phyloP scores from a whole-genome alignment of 495 filamentous ascomycete species.

The Oleoguttula mirabilis region DNA sequence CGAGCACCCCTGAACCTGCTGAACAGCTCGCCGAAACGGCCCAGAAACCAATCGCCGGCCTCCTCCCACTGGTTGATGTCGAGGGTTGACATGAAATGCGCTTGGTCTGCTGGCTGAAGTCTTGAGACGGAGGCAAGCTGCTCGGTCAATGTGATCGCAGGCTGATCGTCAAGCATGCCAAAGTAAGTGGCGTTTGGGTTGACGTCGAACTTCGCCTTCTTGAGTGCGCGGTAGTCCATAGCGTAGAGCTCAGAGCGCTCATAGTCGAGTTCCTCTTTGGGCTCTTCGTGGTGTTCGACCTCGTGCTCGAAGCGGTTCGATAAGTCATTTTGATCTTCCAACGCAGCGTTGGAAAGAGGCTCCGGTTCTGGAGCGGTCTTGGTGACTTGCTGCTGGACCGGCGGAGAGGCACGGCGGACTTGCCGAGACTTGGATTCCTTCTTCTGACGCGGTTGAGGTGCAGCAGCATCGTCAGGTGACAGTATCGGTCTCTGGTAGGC shows the following conservation, averaged over 20 bases:
- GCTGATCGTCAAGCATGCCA: constrained; percentile 25
- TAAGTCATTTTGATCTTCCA: too few species aligned
- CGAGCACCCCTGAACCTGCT: constrained; percentile 51
- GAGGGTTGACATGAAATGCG: constrained; percentile 51
- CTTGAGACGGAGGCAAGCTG: constrained; percentile 31
- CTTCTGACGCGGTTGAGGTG: background rate
- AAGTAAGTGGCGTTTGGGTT: constrained; percentile 29
- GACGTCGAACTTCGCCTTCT: constrained; percentile 42
- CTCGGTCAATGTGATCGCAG: background rate
- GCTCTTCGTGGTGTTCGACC: too few species aligned
- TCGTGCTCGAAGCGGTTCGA: too few species aligned
- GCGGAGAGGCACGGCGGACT: too few species aligned
- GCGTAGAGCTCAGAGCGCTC: constrained; percentile 3
- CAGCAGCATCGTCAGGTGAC: background rate
- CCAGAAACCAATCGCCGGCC: constrained; percentile 67
- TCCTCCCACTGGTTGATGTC: constrained; percentile 67
- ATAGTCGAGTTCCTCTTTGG: too few species aligned
- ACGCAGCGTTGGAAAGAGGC: too few species aligned
- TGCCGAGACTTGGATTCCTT: too few species aligned
- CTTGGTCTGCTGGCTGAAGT: constrained; percentile 35
- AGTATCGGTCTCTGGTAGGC: background rate
- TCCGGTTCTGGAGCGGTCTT: too few species aligned
- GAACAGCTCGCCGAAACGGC: constrained; percentile 52
- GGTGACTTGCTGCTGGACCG: too few species aligned
- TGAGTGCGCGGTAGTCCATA: constrained; percentile 38